Conservation (phyloP, 768 basidiomycete species). For the Rhodosporidiobolus sp. region DNA sequence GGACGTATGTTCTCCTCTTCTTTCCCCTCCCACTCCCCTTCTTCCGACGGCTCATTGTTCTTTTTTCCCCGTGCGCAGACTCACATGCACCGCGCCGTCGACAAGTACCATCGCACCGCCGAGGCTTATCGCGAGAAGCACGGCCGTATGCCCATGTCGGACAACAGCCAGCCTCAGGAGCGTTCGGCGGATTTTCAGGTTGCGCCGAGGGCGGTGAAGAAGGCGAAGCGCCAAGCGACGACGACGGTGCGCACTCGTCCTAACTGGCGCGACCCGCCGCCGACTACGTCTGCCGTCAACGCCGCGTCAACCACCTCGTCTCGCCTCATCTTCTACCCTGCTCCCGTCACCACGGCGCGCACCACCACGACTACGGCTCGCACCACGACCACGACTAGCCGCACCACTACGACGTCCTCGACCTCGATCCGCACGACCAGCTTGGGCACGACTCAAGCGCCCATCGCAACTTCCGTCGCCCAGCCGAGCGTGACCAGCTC, state of each 20-base stretch:
- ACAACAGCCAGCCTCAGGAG: not conserved
- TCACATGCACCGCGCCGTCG: constrained; percentile 4
- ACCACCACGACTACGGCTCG: not conserved
- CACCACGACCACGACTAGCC: not conserved
- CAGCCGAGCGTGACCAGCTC: not conserved
- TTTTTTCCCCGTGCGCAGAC: not conserved
- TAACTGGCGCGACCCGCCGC: too few relatives aligned
- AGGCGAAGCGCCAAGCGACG: too few relatives aligned
- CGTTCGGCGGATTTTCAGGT: not conserved
- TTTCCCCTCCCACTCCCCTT: not conserved
- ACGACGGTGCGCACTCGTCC: too few relatives aligned
- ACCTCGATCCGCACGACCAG: not conserved
- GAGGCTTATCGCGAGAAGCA: constrained; percentile 1
- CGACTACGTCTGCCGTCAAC: too few relatives aligned
- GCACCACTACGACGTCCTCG: not conserved
- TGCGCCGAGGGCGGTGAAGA: too few relatives aligned
- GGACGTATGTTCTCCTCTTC: not conserved
- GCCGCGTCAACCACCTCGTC: too few relatives aligned
- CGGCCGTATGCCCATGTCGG: not conserved
- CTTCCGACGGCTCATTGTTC: not conserved
- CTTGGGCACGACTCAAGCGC: not conserved
- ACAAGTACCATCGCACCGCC: constrained; percentile 19
- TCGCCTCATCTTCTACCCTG: too few relatives aligned
- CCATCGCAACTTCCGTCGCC: not conserved
- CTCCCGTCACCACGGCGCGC: not conserved